phyloP scores from a whole-genome alignment of 2,329 filamentous ascomycete genomes.

The Truncatella angustata region DNA sequence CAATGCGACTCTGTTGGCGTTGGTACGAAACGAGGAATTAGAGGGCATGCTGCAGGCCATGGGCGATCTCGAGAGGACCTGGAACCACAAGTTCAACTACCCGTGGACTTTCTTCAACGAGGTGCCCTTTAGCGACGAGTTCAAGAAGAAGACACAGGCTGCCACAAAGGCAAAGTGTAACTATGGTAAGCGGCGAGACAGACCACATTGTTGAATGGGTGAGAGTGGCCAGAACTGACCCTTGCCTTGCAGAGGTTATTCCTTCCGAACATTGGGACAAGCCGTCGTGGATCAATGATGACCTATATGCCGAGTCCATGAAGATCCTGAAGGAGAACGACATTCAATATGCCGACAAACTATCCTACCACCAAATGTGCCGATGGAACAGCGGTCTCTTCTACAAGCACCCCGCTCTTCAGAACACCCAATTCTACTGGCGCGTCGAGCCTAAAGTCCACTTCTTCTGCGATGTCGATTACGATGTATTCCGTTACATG shows the following conservation, averaged over 20 bases:
- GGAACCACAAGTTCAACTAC: constrained; percentile 99
- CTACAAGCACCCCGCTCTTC: constrained; percentile 89
- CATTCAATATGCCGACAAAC: constrained; percentile 85
- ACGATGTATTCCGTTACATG: constrained; percentile 98
- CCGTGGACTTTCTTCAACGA: constrained; percentile 99
- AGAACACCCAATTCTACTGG: constrained; percentile 90
- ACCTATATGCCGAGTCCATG: constrained; percentile 81
- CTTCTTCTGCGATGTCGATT: constrained; percentile 98
- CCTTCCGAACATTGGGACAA: constrained; percentile 94
- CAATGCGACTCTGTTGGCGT: constrained; percentile 86
- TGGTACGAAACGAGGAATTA: constrained; percentile 91
- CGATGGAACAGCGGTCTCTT: constrained; percentile 98
- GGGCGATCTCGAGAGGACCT: constrained; percentile 87
- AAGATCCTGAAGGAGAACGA: constrained; percentile 78
- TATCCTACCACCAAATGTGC: constrained; percentile 98
- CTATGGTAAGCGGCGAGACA: constrained; percentile 74
- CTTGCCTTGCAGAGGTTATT: constrained; percentile 64
- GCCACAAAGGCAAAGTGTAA: constrained; percentile 84
- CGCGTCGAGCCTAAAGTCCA: constrained; percentile 97
- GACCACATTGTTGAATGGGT: constrained; percentile 1
- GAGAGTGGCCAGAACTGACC: constrained; percentile 2
- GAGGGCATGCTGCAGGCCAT: constrained; percentile 83
- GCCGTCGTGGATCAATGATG: constrained; percentile 87
- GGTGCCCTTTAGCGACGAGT: constrained; percentile 87
- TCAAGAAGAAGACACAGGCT: constrained; percentile 77